Evolutionary conservation across 768 basidiomycete genomes (phyloP).

Genomic region (Lenzites betulinus): DNA sequence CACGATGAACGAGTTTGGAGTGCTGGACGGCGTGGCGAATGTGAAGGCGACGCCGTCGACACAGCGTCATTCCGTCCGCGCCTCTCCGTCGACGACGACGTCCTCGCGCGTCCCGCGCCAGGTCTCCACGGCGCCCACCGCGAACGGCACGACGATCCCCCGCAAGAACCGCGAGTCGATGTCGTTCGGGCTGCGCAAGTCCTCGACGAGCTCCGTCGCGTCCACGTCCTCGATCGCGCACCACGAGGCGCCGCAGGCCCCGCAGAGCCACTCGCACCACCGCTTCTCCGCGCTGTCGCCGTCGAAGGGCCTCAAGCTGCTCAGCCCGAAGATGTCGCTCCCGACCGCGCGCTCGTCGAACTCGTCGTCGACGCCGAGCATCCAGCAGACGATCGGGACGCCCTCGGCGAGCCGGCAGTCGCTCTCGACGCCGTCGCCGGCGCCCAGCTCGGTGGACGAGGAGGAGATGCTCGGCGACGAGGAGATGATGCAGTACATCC

Average conservation of each 20-base stretch:
- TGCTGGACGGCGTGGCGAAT: constrained; percentile 60
- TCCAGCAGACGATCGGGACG: constrained; percentile 54
- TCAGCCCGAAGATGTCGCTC: constrained; percentile 76
- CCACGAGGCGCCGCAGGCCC: constrained; percentile 19
- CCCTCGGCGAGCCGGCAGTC: constrained; percentile 76
- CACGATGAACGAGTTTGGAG: constrained; percentile 75
- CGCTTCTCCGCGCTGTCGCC: constrained; percentile 85
- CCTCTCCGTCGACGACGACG: constrained; percentile 57
- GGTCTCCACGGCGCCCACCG: constrained; percentile 47
- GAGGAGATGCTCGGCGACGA: constrained; percentile 91
- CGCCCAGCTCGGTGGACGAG: constrained; percentile 75
- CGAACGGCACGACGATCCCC: constrained; percentile 48
- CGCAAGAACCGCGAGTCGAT: constrained; percentile 83
- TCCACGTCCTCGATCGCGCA: constrained; percentile 59
- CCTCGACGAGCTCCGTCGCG: constrained; percentile 79
- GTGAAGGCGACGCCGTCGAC: constrained; percentile 44
- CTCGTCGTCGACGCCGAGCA: constrained; percentile 49
- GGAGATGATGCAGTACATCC: constrained; percentile 95
- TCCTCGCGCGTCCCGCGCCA: constrained; percentile 68
- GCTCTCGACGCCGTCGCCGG: constrained; percentile 83
- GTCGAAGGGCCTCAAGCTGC: constrained; percentile 78
- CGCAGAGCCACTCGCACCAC: constrained; percentile 46
- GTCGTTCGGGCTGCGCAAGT: constrained; percentile 78
- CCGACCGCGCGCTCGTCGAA: constrained; percentile 56
- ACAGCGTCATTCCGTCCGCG: constrained; percentile 60